Conservation (phyloP, 306 rosid species). For the Dryas drummondii region DNA sequence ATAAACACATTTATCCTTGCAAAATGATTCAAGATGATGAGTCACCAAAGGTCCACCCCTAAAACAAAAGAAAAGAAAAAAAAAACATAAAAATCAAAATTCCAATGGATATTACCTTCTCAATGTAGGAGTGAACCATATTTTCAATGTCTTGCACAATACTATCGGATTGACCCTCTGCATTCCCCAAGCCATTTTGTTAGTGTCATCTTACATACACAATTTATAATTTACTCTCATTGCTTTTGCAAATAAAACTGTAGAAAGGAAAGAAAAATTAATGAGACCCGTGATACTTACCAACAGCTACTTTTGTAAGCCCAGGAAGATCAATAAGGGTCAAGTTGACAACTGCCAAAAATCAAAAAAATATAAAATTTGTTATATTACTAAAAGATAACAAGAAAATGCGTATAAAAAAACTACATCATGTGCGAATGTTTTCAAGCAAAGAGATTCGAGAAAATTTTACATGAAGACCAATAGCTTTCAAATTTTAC, state of each 20-base stretch:
- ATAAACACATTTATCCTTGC: neutral
- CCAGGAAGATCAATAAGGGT: slow-evolving; percentile 97
- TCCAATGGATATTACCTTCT: slow-evolving; percentile 57
- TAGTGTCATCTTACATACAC: neutral
- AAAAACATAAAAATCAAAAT: slow-evolving; percentile 2
- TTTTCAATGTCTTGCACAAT: slow-evolving; percentile 83
- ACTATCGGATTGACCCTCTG: slow-evolving; percentile 98
- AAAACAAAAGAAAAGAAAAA: neutral
- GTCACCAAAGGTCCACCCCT: too few species aligned
- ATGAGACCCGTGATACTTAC: slow-evolving; percentile 45
- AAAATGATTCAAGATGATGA: too few species aligned
- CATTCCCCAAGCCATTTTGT: slow-evolving; percentile 32
- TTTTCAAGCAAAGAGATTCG: neutral
- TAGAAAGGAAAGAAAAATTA: neutral
- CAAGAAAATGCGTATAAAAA: neutral
- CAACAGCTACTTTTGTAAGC: slow-evolving; percentile 93
- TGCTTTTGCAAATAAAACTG: neutral
- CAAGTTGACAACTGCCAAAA: slow-evolving; percentile 91
- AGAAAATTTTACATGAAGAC: neutral
- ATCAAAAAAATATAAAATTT: slow-evolving; percentile 16
- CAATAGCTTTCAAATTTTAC: neutral
- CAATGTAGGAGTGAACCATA: slow-evolving; percentile 93
- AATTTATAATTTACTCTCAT: neutral
- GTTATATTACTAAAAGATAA: neutral
- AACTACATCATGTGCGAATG: neutral